Evolutionary conservation across 2,329 filamentous ascomycete genomes (phyloP).

Genomic region (Penicillium fuscoglaucum): DNA sequence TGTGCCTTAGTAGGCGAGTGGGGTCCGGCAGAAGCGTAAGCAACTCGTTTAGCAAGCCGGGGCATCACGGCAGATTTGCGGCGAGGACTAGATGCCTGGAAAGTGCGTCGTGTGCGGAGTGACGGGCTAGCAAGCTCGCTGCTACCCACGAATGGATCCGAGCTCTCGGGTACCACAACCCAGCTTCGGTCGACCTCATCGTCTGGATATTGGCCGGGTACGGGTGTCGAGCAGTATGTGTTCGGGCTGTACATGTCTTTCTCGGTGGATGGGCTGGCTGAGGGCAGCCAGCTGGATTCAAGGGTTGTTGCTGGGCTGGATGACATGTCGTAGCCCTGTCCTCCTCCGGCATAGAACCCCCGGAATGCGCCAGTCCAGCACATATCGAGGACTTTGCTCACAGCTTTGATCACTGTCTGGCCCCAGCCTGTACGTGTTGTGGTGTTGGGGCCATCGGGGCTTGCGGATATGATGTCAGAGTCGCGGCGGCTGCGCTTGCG

Average conservation of each 20-base stretch:
- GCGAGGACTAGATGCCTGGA: constrained; percentile 25
- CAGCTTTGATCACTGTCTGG: constrained; percentile 44
- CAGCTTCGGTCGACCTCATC: constrained; percentile 64
- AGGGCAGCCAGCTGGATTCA: constrained; percentile 33
- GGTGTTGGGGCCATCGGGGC: constrained; percentile 16
- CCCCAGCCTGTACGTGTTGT: constrained; percentile 38
- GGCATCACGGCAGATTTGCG: constrained; percentile 30
- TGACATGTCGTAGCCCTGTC: constrained; percentile 65
- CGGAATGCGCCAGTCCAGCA: constrained; percentile 71
- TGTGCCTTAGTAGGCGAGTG: constrained; percentile 28
- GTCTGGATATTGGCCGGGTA: constrained; percentile 57
- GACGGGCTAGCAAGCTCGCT: constrained; percentile 19
- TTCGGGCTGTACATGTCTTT: constrained; percentile 27
- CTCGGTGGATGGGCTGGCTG: constrained; percentile 22
- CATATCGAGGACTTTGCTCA: constrained; percentile 77
- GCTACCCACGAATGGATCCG: constrained; percentile 17
- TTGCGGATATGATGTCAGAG: constrained; percentile 28
- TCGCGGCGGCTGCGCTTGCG: constrained; percentile 38
- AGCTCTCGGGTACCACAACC: constrained; percentile 60
- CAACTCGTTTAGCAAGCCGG: constrained; percentile 26
- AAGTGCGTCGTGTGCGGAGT: constrained; percentile 21
- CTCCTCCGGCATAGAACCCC: constrained; percentile 85
- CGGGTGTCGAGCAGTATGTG: constrained; percentile 40
- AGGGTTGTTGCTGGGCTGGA: constrained; percentile 23
- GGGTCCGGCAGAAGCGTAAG: constrained; percentile 19